Base-by-base conservation (phyloP, 1,284 basidiomycete species). In the Earliella scabrosa region DNA sequence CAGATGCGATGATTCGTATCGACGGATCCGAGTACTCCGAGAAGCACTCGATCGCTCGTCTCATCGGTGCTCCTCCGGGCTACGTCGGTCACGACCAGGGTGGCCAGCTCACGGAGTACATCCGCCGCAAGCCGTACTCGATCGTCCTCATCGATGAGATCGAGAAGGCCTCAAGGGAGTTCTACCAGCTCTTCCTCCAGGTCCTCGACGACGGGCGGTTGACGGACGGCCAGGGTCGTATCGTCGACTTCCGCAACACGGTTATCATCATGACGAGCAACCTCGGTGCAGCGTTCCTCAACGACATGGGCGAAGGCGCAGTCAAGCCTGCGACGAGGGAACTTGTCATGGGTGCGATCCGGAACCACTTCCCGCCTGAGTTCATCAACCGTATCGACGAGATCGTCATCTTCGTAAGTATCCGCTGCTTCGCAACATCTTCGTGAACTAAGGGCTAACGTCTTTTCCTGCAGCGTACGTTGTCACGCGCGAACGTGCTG, bases 221-320 rank as follows among this genome's bases (percentile, higher is more conserved):
- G 61, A 97, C 95, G 16, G 96, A 98, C 65, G 88, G 90, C 9
- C 90, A 93, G 72, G 91, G 91, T 21, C 83, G 89, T 56, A 76
- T 90, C 23, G 85, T 93, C 38, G 82, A 86, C 71, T 91, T 94
- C 78, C 78, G 86, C 61, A 97, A 94, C 69, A 92, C 93, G 1
- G 92, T 97, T 66, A 93, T 98, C 69, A 92, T 96, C 71, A 89
- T 97, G 81, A 98, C 95, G 3, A 95, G 92, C 51, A 98, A 98
- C 71, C 82, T 98, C 29, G 93, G 93, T 43, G 88, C 88, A 2
- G 77, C 78, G 20, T 90, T 85, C 73, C 82, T 95, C 36, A 86
- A 93, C 54, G 91, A 93, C 57, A 85, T 91, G 77, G 82, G 82
- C 2, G 86, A 88, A 38, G 89, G 93, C 3, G 78, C 85, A 0